Evolutionary conservation across 2,329 filamentous ascomycete species (phyloP).

Genomic region (Botrytis sinoallii): DNA sequence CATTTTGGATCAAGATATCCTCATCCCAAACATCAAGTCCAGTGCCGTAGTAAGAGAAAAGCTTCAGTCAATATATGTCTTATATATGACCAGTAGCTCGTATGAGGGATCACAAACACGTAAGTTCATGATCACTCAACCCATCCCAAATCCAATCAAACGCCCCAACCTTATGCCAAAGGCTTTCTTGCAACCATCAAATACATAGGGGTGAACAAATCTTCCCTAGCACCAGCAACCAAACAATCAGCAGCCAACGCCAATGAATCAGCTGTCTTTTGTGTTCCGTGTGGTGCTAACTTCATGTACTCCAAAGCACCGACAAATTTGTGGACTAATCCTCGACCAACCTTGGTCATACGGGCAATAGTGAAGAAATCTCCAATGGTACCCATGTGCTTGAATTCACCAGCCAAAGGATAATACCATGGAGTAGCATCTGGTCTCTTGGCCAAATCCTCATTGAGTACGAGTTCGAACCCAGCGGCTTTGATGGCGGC

Average conservation of each 20-base stretch:
- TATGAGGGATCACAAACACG: neutral
- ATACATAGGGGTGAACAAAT: conserved; percentile 98
- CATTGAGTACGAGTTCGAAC: conserved; percentile 77
- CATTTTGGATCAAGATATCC: neutral
- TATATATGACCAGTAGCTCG: neutral
- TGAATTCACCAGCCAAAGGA: conserved; percentile 80
- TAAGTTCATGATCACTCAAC: neutral
- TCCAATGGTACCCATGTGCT: conserved; percentile 73
- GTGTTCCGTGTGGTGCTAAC: conserved; percentile 76
- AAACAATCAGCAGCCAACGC: conserved; percentile 78
- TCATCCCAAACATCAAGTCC: conserved; percentile 6
- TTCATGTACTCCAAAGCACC: conserved; percentile 71
- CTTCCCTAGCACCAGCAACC: conserved; percentile 79
- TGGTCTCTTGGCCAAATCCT: conserved; percentile 77
- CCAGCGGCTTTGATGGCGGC: conserved; percentile 82
- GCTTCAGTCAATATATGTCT: neutral
- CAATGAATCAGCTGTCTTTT: conserved; percentile 91
- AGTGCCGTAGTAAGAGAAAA: conserved; percentile 3
- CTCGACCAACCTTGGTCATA: conserved; percentile 83
- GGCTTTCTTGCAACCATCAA: conserved; percentile 93
- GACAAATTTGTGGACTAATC: conserved; percentile 71
- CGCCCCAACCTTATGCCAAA: conserved; percentile 15
- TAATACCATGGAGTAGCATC: conserved; percentile 90
- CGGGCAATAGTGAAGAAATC: conserved; percentile 81
- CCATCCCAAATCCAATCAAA: neutral